Conservation (phyloP, 192 early-diverging fungal genomes). For the Coemansia javaensis region DNA sequence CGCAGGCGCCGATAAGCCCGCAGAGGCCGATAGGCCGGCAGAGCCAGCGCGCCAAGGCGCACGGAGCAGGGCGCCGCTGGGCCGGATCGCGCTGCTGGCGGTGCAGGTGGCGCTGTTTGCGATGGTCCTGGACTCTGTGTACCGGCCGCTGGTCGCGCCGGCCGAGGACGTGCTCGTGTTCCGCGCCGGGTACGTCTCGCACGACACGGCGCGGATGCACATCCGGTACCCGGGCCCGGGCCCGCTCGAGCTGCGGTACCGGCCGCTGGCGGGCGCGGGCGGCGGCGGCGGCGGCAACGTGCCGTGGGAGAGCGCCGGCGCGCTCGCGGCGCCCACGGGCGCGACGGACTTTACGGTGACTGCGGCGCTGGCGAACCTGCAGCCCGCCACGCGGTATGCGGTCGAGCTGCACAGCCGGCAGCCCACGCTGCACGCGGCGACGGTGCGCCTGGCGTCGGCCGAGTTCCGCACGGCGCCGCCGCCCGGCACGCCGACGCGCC, state of each 20-base stretch:
- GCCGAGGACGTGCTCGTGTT: slow-evolving; percentile 27
- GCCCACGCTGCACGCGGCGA: slow-evolving; percentile 16
- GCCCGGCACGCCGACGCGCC: slow-evolving; percentile 14
- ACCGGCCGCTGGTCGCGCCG: slow-evolving; percentile 30
- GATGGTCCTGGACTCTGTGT: slow-evolving; percentile 49
- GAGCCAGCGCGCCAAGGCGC: background rate
- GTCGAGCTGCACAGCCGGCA: slow-evolving; percentile 30
- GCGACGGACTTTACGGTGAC: slow-evolving; percentile 28
- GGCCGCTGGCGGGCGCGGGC: background rate
- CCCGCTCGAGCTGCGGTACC: slow-evolving; percentile 36
- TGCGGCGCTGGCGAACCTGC: slow-evolving; percentile 17
- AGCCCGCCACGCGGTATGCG: slow-evolving; percentile 30
- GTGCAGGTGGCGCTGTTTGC: slow-evolving; percentile 29
- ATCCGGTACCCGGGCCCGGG: slow-evolving; percentile 33
- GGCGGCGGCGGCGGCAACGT: background rate
- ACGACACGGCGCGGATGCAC: slow-evolving; percentile 36
- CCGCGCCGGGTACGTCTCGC: slow-evolving; percentile 39
- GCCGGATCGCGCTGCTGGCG: slow-evolving; percentile 5
- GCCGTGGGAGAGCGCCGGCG: slow-evolving; percentile 33
- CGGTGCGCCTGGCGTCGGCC: slow-evolving; percentile 21
- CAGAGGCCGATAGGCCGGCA: too few relatives aligned
- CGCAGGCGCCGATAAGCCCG: too few relatives aligned
- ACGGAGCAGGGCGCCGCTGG: too few relatives aligned
- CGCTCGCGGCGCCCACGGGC: slow-evolving; percentile 16
- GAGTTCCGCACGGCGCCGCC: slow-evolving; percentile 32